phyloP scores from a whole-genome alignment of 2,329 filamentous ascomycete genomes.

The Raffaelea deltoideospora region DNA sequence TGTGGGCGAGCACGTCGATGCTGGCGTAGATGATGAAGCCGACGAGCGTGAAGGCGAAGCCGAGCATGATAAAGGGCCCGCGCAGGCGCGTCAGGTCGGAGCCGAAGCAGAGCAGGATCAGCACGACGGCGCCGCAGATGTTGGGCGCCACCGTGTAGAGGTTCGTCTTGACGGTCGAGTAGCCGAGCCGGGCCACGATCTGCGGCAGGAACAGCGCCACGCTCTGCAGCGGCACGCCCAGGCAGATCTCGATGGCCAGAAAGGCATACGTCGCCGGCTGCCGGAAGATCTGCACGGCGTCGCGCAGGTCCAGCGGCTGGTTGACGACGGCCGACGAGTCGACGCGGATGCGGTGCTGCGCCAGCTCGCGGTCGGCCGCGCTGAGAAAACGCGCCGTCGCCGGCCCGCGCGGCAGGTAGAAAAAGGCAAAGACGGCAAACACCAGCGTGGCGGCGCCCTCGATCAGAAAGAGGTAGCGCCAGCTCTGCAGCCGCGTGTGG shows the following conservation, averaged over 20 bases:
- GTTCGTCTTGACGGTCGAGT: conserved; percentile 9
- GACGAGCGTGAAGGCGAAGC: neutral
- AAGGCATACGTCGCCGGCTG: conserved; percentile 5
- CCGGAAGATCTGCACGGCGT: conserved; percentile 5
- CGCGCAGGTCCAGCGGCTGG: conserved; percentile 4
- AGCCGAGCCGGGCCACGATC: conserved; percentile 8
- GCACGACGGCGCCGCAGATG: conserved; percentile 6
- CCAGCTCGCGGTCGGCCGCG: conserved; percentile 7
- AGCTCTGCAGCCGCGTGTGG: neutral
- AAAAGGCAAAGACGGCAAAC: neutral
- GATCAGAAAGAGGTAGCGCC: conserved; percentile 10
- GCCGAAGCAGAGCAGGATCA: conserved; percentile 6
- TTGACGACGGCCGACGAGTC: conserved; percentile 8
- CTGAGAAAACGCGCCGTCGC: conserved; percentile 8
- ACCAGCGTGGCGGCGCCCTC: conserved; percentile 5
- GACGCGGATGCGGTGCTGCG: conserved; percentile 4
- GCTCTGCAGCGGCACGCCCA: conserved; percentile 5
- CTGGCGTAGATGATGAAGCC: conserved; percentile 6
- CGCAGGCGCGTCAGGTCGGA: conserved; percentile 10
- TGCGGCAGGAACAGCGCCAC: conserved; percentile 10
- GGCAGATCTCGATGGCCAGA: conserved; percentile 5
- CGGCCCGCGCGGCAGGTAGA: conserved; percentile 6
- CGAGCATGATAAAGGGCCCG: conserved; percentile 8
- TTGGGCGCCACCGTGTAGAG: conserved; percentile 11
- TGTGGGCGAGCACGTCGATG: conserved; percentile 6